A percentile compares a stretch with the other conserved stretches of the same genome.
These are phyloP conservation scores for Oryza longistaminata DNA, from an alignment of 176 grass and related monocot genomes.

Conservation along the genomic window DNA sequence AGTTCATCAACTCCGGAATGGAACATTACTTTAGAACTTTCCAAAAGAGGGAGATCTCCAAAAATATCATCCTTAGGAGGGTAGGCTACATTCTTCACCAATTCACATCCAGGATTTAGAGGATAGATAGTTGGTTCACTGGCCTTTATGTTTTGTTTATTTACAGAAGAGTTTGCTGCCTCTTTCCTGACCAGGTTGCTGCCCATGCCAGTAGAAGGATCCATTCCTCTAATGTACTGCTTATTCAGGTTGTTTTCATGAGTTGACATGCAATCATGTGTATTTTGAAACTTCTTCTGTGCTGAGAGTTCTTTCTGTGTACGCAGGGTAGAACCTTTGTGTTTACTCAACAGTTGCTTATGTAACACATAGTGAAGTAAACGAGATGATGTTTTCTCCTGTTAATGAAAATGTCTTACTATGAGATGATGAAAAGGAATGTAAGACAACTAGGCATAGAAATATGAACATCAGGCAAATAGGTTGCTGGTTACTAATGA, in stretches of 20 bases:
- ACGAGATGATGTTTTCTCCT: constrained; percentile 52
- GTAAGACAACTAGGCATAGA: background rate
- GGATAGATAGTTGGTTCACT: constrained; percentile 24
- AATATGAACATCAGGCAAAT: constrained; percentile 15
- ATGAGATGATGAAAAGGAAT: constrained; percentile 38
- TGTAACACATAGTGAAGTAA: constrained; percentile 41
- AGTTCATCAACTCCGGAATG: constrained; percentile 51
- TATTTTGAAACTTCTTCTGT: constrained; percentile 41
- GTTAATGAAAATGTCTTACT: constrained; percentile 34
- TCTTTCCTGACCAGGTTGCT: constrained; percentile 30
- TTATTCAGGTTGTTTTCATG: constrained; percentile 39
- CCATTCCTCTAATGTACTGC: background rate
- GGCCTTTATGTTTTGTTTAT: constrained; percentile 24
- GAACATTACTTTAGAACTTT: constrained; percentile 53
- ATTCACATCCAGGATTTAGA: constrained; percentile 31
- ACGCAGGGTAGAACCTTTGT: constrained; percentile 29
- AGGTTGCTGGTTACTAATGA: background rate
- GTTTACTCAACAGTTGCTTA: constrained; percentile 45
- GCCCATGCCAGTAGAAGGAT: constrained; percentile 12
- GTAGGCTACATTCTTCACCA: constrained; percentile 34
- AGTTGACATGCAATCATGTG: constrained; percentile 16
- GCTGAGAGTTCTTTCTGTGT: constrained; percentile 23
- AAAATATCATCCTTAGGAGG: constrained; percentile 57
- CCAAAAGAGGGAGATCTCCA: constrained; percentile 65
- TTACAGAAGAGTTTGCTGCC: constrained; percentile 27